Percentiles rank a stretch among this genome's conserved stretches.
Conservation (phyloP, 495 filamentous ascomycete species). For the Eremomyces bilateralis region DNA sequence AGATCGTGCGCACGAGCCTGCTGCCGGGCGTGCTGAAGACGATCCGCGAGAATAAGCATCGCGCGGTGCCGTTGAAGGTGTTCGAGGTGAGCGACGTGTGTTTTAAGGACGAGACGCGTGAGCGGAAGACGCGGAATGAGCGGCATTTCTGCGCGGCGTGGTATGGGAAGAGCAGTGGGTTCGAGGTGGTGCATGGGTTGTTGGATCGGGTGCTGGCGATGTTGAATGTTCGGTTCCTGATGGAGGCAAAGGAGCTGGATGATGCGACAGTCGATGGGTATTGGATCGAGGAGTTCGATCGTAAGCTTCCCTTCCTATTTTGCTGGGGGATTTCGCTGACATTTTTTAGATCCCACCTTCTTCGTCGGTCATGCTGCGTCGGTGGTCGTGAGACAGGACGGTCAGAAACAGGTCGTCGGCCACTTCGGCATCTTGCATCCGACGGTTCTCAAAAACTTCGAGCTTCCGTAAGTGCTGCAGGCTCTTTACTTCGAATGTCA, state of each 20-base stretch:
- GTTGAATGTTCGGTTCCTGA: constrained; percentile 65
- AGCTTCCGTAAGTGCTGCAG: constrained; percentile 51
- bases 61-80: constrained; percentile 73
- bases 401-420: constrained; percentile 52
- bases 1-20: constrained; percentile 79
- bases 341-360: constrained; percentile 51
- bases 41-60: constrained; percentile 80
- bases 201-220: constrained; percentile 82
- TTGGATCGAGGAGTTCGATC: constrained; percentile 82
- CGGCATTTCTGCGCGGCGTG: constrained; percentile 86
- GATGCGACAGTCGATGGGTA: constrained; percentile 37
- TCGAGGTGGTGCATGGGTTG: constrained; percentile 89
- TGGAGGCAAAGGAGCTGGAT: constrained; percentile 44
- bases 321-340: neutral
- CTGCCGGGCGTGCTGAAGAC: constrained; percentile 89
- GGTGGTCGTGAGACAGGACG: constrained; percentile 48
- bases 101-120: constrained; percentile 56
- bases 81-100: constrained; percentile 86
- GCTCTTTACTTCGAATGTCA: neutral
- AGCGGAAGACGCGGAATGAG: constrained; percentile 79
- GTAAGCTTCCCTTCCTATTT: constrained; percentile 23
- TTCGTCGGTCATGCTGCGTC: constrained; percentile 75
- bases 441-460: constrained; percentile 78
- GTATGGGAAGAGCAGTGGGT: constrained; percentile 87
- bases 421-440: constrained; percentile 87